These are phyloP conservation scores for Ophiocordyceps camponoti-saundersi DNA, from an alignment of 2,329 filamentous ascomycete genomes.

Conservation along the genomic window DNA sequence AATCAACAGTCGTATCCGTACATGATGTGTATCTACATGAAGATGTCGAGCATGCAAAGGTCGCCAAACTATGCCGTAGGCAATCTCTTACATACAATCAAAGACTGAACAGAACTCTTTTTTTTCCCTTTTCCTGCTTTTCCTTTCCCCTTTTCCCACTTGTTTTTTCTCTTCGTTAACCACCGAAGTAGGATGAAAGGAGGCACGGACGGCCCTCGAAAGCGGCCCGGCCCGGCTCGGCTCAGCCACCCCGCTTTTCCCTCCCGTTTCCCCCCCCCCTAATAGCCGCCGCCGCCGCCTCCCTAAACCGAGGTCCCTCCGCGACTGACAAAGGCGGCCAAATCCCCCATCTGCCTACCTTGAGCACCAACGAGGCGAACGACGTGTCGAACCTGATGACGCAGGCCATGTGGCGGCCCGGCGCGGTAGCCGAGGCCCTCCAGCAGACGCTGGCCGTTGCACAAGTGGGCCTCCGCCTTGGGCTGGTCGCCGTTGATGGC, in stretches of 20 bases:
- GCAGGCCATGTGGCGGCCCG: constrained; percentile 2
- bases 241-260: too few relatives aligned
- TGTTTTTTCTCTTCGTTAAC: not conserved
- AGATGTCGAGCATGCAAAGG: too few relatives aligned
- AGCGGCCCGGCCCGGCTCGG: not conserved
- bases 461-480: constrained; percentile 17
- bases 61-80: too few relatives aligned
- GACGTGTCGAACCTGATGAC: constrained; percentile 5
- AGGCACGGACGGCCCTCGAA: not conserved
- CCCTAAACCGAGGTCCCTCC: too few relatives aligned
- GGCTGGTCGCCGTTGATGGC: constrained; percentile 17
- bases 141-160: not conserved
- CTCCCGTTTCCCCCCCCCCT: too few relatives aligned
- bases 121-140: not conserved
- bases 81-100: too few relatives aligned
- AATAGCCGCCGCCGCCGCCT: not conserved
- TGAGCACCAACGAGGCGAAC: not conserved
- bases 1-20: constrained; percentile 6
- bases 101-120: not conserved
- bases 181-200: too few relatives aligned
- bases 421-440: constrained; percentile 13
- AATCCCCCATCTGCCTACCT: not conserved
- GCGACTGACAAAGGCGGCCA: not conserved
- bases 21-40: constrained; percentile 1
- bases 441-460: constrained; percentile 18